phyloP scores from a whole-genome alignment of 768 basidiomycete genomes.

The Pisolithus marmoratus region DNA sequence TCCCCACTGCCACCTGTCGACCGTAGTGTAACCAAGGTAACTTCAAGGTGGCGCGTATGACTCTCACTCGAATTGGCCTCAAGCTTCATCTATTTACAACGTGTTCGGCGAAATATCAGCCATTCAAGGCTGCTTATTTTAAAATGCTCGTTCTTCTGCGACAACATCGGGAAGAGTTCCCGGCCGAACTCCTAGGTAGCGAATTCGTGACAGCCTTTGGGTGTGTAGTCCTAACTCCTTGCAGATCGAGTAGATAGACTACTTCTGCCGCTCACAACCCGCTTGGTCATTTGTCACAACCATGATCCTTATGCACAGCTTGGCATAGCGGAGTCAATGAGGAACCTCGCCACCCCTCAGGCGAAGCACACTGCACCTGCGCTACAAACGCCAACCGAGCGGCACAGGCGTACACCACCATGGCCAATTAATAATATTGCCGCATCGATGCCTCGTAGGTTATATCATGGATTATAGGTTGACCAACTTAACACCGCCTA shows the following conservation, averaged over 20 bases:
- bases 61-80: conserved; percentile 38
- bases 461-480: conserved; percentile 2
- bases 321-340: conserved; percentile 29
- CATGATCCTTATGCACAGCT: conserved; percentile 28
- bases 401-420: conserved; percentile 13
- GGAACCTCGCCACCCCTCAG: conserved; percentile 10
- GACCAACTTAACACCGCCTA: conserved; percentile 15
- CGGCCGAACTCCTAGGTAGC: conserved; percentile 22
- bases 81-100: conserved; percentile 41
- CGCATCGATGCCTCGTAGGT: conserved; percentile 35
- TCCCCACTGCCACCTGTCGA: neutral
- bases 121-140: conserved; percentile 46
- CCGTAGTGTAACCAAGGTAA: neutral
- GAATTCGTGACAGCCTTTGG: conserved; percentile 4
- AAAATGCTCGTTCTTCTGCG: conserved; percentile 40
- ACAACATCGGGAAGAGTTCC: conserved; percentile 26
- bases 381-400: conserved; percentile 11
- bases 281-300: conserved; percentile 23
- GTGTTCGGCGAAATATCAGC: conserved; percentile 35
- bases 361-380: conserved; percentile 7
- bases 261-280: conserved; percentile 29
- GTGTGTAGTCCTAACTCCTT: conserved; percentile 2
- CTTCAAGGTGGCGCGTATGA: conserved; percentile 41
- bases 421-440: conserved; percentile 21
- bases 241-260: conserved; percentile 28